Percentiles rank a stretch among this genome's conserved stretches.
These are phyloP conservation scores for Phialophora macrospora DNA, from an alignment of 2,329 filamentous ascomycete genomes.

Conservation along the genomic window DNA sequence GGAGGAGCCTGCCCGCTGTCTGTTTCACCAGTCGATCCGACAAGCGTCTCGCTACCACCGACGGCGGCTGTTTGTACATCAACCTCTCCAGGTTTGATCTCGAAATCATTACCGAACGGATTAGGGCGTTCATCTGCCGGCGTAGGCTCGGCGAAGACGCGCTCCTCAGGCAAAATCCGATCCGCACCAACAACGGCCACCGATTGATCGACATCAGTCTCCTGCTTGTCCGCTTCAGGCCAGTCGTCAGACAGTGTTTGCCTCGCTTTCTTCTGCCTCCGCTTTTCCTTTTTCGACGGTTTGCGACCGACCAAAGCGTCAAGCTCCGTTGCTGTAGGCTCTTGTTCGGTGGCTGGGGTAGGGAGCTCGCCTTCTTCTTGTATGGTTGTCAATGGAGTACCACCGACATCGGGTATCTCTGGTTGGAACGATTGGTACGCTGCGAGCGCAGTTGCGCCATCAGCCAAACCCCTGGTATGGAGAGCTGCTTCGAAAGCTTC, in stretches of 20 bases:
- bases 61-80: background rate
- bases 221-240: background rate
- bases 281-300: constrained; percentile 34
- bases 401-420: constrained; percentile 19
- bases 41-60: background rate
- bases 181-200: background rate
- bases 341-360: constrained; percentile 4
- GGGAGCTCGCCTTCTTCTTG: constrained; percentile 26
- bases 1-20: constrained; percentile 11
- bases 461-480: constrained; percentile 30
- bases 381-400: constrained; percentile 24
- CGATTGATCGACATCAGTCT: background rate
- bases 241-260: background rate
- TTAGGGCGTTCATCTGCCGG: constrained; percentile 18
- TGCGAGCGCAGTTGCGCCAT: constrained; percentile 28
- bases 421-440: constrained; percentile 34
- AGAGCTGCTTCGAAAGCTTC: constrained; percentile 36
- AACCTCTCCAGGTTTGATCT: constrained; percentile 4
- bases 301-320: constrained; percentile 20
- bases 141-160: background rate
- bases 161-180: constrained; percentile 1
- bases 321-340: background rate
- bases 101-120: constrained; percentile 33
- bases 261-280: constrained; percentile 32
- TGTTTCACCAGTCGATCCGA: constrained; percentile 7